Conservation (phyloP, 2,329 filamentous ascomycete species). For the Phaeosphaeriaceae sp. region DNA sequence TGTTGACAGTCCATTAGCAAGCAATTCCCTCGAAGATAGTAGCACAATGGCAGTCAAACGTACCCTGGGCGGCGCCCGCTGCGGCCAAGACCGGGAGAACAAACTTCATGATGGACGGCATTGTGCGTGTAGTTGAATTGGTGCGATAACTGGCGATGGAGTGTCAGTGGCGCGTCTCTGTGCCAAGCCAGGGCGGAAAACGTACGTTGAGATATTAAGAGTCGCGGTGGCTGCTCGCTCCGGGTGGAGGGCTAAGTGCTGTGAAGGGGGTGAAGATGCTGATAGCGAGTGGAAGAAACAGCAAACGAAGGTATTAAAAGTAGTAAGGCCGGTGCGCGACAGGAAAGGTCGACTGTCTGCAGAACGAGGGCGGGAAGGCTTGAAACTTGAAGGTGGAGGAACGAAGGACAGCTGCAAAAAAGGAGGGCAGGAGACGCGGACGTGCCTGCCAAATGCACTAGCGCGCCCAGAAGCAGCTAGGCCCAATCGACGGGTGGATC, state of each 20-base stretch:
- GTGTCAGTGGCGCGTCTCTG: slow-evolving; percentile 33
- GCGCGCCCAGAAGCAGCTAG: background rate
- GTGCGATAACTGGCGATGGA: slow-evolving; percentile 7
- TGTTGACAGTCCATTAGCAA: slow-evolving; percentile 26
- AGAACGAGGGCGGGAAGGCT: slow-evolving; percentile 20
- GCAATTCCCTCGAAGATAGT: background rate
- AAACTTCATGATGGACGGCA: slow-evolving; percentile 64
- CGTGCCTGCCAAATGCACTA: slow-evolving; percentile 23
- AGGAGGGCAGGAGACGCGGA: slow-evolving; percentile 23
- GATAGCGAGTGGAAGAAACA: slow-evolving; percentile 50
- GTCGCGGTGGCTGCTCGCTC: slow-evolving; percentile 30
- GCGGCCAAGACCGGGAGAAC: slow-evolving; percentile 64
- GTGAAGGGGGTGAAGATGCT: slow-evolving; percentile 43
- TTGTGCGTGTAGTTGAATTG: slow-evolving; percentile 29
- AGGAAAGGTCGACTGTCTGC: slow-evolving; percentile 31
- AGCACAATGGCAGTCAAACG: slow-evolving; percentile 26
- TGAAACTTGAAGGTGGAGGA: slow-evolving; percentile 22
- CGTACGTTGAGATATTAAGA: slow-evolving; percentile 47
- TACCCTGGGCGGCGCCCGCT: slow-evolving; percentile 60
- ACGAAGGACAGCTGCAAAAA: slow-evolving; percentile 19
- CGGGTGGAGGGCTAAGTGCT: slow-evolving; percentile 27
- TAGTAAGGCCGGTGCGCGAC: slow-evolving; percentile 21
- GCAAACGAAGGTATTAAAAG: slow-evolving; percentile 40
- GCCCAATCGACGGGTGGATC: background rate
- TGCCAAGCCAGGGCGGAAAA: slow-evolving; percentile 19